Percentiles rank a stretch among this genome's conserved stretches.
Conservation (phyloP, 768 basidiomycete species). For the Brasilioporus rufonigricans region DNA sequence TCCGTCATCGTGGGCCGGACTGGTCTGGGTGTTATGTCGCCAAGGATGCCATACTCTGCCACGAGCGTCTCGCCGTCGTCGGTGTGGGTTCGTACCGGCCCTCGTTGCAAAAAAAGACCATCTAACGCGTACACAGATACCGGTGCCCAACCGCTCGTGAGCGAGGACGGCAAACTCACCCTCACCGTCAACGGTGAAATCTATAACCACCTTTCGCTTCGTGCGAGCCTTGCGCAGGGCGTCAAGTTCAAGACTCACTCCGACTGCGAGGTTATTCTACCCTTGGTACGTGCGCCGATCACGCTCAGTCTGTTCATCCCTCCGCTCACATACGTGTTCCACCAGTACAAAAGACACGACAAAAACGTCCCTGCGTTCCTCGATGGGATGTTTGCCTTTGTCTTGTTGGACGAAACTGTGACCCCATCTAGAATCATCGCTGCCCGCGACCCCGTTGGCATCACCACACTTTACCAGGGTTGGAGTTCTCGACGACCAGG, state of each 20-base stretch:
- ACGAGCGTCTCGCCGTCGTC: slow-evolving; percentile 96
- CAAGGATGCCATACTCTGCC: slow-evolving; percentile 77
- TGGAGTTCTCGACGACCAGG: slow-evolving; percentile 84
- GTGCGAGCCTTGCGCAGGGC: slow-evolving; percentile 58
- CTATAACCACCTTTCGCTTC: slow-evolving; percentile 90
- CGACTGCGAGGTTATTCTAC: slow-evolving; percentile 96
- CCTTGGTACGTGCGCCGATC: slow-evolving; percentile 57
- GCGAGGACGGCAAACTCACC: slow-evolving; percentile 77
- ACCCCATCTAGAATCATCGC: slow-evolving; percentile 90
- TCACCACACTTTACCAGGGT: slow-evolving; percentile 98
- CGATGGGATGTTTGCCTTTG: slow-evolving; percentile 99
- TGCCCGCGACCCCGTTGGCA: slow-evolving; percentile 95
- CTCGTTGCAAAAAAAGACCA: neutral
- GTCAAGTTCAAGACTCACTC: slow-evolving; percentile 95
- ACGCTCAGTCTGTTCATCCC: neutral
- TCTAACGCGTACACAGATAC: slow-evolving; percentile 57
- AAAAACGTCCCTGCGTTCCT: slow-evolving; percentile 75
- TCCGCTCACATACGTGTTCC: neutral
- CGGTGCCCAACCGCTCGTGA: slow-evolving; percentile 92
- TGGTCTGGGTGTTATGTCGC: slow-evolving; percentile 97
- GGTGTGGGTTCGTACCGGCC: slow-evolving; percentile 75
- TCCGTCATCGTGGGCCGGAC: slow-evolving; percentile 94
- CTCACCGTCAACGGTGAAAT: slow-evolving; percentile 99
- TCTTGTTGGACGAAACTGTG: slow-evolving; percentile 90
- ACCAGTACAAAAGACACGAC: slow-evolving; percentile 80